A percentile compares a stretch with the other conserved stretches of the same genome.
Evolutionary conservation across 139 green algal species (phyloP).

Genomic region (Picochlorum sp.): DNA sequence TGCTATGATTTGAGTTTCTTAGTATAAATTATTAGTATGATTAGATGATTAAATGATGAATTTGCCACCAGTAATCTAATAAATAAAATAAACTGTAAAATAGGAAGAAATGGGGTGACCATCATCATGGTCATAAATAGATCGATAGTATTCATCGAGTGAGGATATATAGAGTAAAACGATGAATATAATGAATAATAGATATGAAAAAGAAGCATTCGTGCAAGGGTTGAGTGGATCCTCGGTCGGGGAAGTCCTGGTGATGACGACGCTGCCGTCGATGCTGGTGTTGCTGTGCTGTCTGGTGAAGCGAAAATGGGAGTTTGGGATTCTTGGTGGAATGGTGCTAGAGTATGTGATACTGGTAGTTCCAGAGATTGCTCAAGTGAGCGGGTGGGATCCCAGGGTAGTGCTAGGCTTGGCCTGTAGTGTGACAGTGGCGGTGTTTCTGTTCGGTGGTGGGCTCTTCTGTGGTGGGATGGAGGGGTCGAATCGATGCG

Average conservation of each 20-base stretch:
- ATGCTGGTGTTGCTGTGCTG: background rate
- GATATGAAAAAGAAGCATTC: background rate
- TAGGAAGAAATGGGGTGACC: too few species aligned
- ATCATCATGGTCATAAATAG: too few species aligned
- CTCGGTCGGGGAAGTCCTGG: background rate
- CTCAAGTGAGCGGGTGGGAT: background rate
- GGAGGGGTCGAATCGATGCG: too few species aligned
- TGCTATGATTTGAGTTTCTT: too few species aligned
- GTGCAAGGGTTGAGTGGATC: background rate
- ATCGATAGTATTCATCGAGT: too few species aligned
- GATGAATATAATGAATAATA: too few species aligned
- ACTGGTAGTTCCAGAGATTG: background rate
- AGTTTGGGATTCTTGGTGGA: background rate
- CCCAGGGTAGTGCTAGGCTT: background rate
- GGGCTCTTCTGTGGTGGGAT: too few species aligned
- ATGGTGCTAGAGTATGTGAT: background rate
- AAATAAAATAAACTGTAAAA: too few species aligned
- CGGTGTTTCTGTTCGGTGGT: background rate
- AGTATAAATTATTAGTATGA: too few species aligned
- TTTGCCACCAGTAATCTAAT: too few species aligned
- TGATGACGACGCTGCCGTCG: background rate
- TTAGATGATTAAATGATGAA: too few species aligned
- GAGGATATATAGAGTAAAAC: too few species aligned
- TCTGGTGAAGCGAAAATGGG: background rate
- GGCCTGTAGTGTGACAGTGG: background rate